Base-by-base conservation (phyloP, 2,329 filamentous ascomycete species). In the Penicillium rolfsii region DNA sequence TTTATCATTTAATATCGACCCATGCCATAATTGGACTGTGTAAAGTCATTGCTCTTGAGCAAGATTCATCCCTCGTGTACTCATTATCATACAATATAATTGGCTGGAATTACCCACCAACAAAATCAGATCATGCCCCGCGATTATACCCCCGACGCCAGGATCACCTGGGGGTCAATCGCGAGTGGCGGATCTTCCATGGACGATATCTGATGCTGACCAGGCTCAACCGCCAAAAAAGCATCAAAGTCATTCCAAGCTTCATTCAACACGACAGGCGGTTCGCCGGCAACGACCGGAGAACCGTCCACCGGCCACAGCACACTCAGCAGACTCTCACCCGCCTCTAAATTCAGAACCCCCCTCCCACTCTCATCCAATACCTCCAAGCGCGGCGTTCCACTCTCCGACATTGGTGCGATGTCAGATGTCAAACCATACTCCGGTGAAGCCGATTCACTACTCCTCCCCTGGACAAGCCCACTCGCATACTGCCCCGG, bases 401-500 rank as follows among this genome's bases (percentile, higher is more conserved):
- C 62, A 65, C 57, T 2, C 7, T 52, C 48, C 58, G 59, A 59
- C 52, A 59, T 11, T 22, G 40, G 45, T n/a, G 36, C 43, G 22
- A 36, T 49, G 38, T 52, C 58, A n/a, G 62, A 49, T 1, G 52
- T 50, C 28, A 36, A 54, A 41, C 54, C 52, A 41, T 54, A 52
- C 3, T 33, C 58, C 22, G 63, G 19, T 40, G 55, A 57, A 3
- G 58, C 40, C 35, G 48, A 45, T 11, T 26, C 28, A 33, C 50
- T 26, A 30, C 59, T 52, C 28, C 50, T 26, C 38, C 59, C 56
- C 33, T 62, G 60, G 40, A 45, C 30, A 45, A 67, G 50, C 52
- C 64, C 61, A 55, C 58, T 57, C 53, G 67, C 68, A 70, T 76
- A 78, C 60, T 74, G 74, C 22, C 80, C 81, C 2, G 83, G 83